Evolutionary conservation across 1,284 basidiomycete species (phyloP), one percentile per base, ranked within the genome.

Genomic region (Cutaneotrichosporon sp.): DNA sequence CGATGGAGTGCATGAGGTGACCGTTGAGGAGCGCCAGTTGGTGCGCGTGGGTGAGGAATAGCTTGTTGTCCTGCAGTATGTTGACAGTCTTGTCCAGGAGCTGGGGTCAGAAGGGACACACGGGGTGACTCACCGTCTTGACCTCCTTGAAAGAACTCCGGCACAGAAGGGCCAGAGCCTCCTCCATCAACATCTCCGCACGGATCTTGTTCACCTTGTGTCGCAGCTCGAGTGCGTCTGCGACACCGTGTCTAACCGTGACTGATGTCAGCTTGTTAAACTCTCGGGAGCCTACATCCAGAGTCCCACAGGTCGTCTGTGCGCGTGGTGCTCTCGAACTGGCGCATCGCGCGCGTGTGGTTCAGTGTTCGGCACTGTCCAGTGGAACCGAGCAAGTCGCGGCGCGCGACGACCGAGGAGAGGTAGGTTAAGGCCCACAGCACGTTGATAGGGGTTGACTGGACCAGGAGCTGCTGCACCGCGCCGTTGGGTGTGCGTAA

Each of bases 281-380:
- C 18, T 22, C 13, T 13, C n/a, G 13, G 0, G 1, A 16, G 63
- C 75, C 71, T 56, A 77, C 77, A 76, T 43, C 70, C 70, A n/a
- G 55, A 49, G 56, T 78, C 75, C 77, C 77, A 78, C 59, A 75
- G 64, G 54, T 76, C 75, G 2, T 71, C 72, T 0, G 61, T 55
- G 7, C 67, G 50, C 14, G 71, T 70, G 2, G 59, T 5, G 31
- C 57, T 9, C 42, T 69, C 71, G 24, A 52, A 66, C 43, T 71
- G 66, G 25, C 66, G 56, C 60, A 76, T 57, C 0, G 67, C 68
- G 10, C 55, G 54, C 2, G 69, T 49, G 51, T 73, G 64, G 4
- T 67, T 53, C 5, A 76, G 60, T 7, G 50, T 66, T 49, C 71
- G 71, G 63, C 72, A 73, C 43, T 27, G 43, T 8, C 47, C 34